Conservation (phyloP, 257 asterid genomes). For the Thymus quinquecostatus region DNA sequence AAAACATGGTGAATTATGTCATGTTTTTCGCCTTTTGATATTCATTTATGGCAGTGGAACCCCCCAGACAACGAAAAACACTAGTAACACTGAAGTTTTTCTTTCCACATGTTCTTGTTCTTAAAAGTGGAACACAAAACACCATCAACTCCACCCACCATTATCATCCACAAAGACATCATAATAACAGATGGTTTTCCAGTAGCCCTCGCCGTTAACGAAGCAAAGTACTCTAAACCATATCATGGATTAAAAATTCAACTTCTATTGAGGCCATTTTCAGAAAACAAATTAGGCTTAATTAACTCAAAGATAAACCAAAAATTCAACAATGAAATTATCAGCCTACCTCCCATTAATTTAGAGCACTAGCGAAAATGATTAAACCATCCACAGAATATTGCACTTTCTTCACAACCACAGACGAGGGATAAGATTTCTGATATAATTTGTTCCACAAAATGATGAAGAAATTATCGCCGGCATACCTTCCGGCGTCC, state of each 20-base stretch:
- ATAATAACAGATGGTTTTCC: not conserved
- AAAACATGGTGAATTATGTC: not conserved
- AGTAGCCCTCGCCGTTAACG: not conserved
- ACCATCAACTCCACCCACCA: not conserved
- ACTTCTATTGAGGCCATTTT: too few relatives aligned
- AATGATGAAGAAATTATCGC: not conserved
- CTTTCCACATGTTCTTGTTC: not conserved
- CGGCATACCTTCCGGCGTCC: constrained; percentile 87
- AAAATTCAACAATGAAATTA: not conserved
- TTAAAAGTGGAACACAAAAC: not conserved
- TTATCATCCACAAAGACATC: not conserved
- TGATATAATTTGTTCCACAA: not conserved
- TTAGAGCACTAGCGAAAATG: not conserved
- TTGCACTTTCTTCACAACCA: constrained; percentile 6
- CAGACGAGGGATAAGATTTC: constrained; percentile 6
- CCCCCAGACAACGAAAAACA: too few relatives aligned
- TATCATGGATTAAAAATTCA: not conserved
- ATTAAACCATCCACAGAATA: not conserved
- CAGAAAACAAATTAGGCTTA: too few relatives aligned
- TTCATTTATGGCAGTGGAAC: not conserved
- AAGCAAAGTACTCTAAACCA: not conserved
- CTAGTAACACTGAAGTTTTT: not conserved
- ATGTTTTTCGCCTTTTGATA: not conserved
- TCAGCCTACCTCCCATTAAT: not conserved
- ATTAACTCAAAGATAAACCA: too few relatives aligned